phyloP scores from a whole-genome alignment of 805 yeast species.

The Lachancea nothofagi region DNA sequence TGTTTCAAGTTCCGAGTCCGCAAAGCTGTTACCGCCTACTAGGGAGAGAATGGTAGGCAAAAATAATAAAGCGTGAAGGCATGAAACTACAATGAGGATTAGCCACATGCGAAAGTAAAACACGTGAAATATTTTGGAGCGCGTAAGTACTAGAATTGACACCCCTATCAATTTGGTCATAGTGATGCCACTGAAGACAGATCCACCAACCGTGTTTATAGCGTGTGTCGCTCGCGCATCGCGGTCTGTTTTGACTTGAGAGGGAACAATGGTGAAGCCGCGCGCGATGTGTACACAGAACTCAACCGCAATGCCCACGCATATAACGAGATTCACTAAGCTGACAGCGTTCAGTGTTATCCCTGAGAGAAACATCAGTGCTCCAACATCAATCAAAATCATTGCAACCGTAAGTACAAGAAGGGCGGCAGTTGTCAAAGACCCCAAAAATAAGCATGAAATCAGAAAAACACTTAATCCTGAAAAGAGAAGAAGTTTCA shows the following conservation, averaged over 20 bases:
- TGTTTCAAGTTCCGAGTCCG: conserved; percentile 1
- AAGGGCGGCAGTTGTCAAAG: conserved; percentile 51
- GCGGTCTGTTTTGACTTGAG: conserved; percentile 30
- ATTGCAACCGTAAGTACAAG: conserved; percentile 54
- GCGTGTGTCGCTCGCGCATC: conserved; percentile 46
- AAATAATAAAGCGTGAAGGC: conserved; percentile 70
- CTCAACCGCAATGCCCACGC: conserved; percentile 90
- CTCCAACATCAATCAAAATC: conserved; percentile 70
- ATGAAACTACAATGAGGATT: conserved; percentile 67
- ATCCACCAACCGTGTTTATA: conserved; percentile 74
- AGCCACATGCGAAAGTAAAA: conserved; percentile 96
- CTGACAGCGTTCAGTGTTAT: conserved; percentile 84
- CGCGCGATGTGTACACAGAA: conserved; percentile 84
- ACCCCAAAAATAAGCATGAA: conserved; percentile 59
- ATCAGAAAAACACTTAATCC: conserved; percentile 45
- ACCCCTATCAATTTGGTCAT: conserved; percentile 88
- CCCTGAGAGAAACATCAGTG: conserved; percentile 67
- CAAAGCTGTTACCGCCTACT: conserved; percentile 56
- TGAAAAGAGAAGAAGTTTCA: conserved; percentile 50
- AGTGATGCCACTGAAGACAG: conserved; percentile 87
- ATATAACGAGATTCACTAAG: conserved; percentile 83
- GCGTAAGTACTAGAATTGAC: conserved; percentile 76
- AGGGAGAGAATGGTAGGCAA: conserved; percentile 68
- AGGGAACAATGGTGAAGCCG: conserved; percentile 54
- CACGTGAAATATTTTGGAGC: conserved; percentile 81